phyloP scores from a whole-genome alignment of 345 rosid species.

The Capsella bursapastoris region DNA sequence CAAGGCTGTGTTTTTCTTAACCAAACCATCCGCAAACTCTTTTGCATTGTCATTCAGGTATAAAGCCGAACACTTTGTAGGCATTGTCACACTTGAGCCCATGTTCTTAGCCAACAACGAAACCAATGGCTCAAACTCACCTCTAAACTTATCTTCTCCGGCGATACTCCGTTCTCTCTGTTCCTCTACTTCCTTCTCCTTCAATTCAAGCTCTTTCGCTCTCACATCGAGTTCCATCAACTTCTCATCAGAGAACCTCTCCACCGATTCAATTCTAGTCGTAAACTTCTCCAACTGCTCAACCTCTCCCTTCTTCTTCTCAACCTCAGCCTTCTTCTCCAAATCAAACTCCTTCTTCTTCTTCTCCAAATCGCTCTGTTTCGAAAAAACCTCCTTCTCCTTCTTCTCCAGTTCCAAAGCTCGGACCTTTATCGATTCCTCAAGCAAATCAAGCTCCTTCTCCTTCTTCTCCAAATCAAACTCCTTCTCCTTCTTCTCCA shows the following conservation, averaged over 20 bases:
- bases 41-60: background rate
- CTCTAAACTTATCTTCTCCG: slow-evolving; percentile 20
- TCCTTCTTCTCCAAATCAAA: slow-evolving; percentile 13
- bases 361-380: slow-evolving; percentile 32
- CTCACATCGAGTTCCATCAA: slow-evolving; percentile 15
- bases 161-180: slow-evolving; percentile 21
- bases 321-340: slow-evolving; percentile 14
- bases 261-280: slow-evolving; percentile 13
- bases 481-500: background rate
- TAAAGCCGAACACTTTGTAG: slow-evolving; percentile 10
- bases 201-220: slow-evolving; percentile 35
- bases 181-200: slow-evolving; percentile 25
- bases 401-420: slow-evolving; percentile 28
- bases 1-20: slow-evolving; percentile 22
- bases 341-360: slow-evolving; percentile 39
- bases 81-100: background rate
- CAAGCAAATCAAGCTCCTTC: slow-evolving; percentile 10
- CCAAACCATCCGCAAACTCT: slow-evolving; percentile 18
- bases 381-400: slow-evolving; percentile 18
- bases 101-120: slow-evolving; percentile 31
- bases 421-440: slow-evolving; percentile 36
- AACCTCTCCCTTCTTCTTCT: slow-evolving; percentile 24
- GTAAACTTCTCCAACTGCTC: slow-evolving; percentile 23
- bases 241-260: slow-evolving; percentile 1
- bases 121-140: slow-evolving; percentile 31